Evolutionary conservation across 805 yeast genomes (phyloP).

Genomic region (Saccharomycopsis schoenii): DNA sequence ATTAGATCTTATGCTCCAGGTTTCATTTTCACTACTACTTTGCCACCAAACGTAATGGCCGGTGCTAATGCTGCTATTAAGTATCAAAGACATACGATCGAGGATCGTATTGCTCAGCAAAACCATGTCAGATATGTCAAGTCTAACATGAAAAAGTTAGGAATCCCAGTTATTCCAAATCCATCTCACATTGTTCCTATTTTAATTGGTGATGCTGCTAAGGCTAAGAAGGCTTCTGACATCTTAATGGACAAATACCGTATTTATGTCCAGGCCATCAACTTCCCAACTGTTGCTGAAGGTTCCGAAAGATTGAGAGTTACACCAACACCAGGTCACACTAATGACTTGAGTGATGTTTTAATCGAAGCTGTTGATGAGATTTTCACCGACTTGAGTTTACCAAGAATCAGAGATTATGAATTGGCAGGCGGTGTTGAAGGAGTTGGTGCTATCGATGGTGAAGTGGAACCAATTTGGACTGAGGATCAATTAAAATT

Average conservation of each 20-base stretch:
- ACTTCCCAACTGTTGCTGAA: constrained; percentile 94
- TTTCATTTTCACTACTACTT: constrained; percentile 89
- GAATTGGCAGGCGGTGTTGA: constrained; percentile 75
- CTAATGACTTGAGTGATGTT: constrained; percentile 61
- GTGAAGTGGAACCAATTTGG: constrained; percentile 62
- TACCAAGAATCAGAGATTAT: constrained; percentile 75
- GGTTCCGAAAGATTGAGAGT: constrained; percentile 94
- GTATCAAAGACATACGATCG: constrained; percentile 66
- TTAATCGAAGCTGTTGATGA: constrained; percentile 71
- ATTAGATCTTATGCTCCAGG: constrained; percentile 95
- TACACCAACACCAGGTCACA: constrained; percentile 99
- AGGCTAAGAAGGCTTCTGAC: constrained; percentile 88
- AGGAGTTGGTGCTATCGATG: constrained; percentile 58
- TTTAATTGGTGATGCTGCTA: constrained; percentile 86
- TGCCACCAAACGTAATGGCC: constrained; percentile 98
- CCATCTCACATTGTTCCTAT: constrained; percentile 97
- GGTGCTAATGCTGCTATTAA: constrained; percentile 86
- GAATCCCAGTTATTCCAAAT: constrained; percentile 93
- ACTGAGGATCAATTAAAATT: constrained; percentile 66
- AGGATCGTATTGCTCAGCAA: constrained; percentile 79
- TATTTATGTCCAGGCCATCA: constrained; percentile 96
- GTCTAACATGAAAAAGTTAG: constrained; percentile 51
- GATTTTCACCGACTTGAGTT: constrained; percentile 63
- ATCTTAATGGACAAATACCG: constrained; percentile 70
- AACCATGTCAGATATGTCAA: constrained; percentile 79